These are phyloP conservation scores for Monosporascus sp. DNA, from an alignment of 2,329 filamentous ascomycete species.

Conservation along the genomic window DNA sequence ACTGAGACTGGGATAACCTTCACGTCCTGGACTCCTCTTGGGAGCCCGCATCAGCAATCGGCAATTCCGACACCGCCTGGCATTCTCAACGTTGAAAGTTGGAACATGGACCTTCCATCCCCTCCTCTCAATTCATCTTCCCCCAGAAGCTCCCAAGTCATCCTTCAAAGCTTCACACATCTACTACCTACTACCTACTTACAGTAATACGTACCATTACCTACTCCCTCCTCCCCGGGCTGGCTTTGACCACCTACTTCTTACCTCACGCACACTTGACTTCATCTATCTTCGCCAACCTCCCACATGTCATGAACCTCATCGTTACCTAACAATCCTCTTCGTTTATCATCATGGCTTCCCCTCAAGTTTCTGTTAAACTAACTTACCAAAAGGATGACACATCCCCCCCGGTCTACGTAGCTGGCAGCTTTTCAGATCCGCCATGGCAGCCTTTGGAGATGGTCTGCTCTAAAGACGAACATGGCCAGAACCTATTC, in stretches of 20 bases:
- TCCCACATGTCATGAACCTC: slow-evolving; percentile 13
- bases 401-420: slow-evolving; percentile 60
- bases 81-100: no score
- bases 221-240: background rate
- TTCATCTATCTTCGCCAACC: slow-evolving; percentile 5
- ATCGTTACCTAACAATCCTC: slow-evolving; percentile 7
- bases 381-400: slow-evolving; percentile 58
- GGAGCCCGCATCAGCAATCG: no score
- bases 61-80: no score
- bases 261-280: background rate
- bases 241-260: background rate
- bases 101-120: no score
- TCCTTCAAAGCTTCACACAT: no score
- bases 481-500: slow-evolving; percentile 54
- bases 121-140: no score
- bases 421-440: slow-evolving; percentile 64
- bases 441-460: slow-evolving; percentile 63
- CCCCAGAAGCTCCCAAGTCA: no score
- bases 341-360: slow-evolving; percentile 26
- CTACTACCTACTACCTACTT: background rate
- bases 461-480: slow-evolving; percentile 51
- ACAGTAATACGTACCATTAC: background rate
- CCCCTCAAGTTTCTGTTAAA: slow-evolving; percentile 39
- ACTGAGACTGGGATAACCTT: no score
- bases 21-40: no score